Conservation (phyloP, 306 rosid species). For the Ceratonia siliqua region DNA sequence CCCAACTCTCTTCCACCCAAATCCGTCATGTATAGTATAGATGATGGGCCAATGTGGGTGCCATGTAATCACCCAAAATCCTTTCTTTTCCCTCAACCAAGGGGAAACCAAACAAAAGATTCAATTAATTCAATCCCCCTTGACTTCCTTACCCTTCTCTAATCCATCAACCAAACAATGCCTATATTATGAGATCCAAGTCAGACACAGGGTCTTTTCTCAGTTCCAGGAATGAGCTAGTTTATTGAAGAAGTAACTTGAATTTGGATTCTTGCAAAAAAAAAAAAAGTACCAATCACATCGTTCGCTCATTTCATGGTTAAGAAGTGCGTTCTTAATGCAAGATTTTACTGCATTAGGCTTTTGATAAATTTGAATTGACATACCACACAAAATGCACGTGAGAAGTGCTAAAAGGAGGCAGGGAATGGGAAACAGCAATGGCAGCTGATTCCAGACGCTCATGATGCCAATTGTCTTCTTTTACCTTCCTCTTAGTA, state of each 20-base stretch:
- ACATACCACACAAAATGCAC: conserved; percentile 76
- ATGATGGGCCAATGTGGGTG: background rate
- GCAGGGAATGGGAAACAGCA: conserved; percentile 57
- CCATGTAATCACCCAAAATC: background rate
- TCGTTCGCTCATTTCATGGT: conserved; percentile 20
- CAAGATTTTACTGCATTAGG: conserved; percentile 11
- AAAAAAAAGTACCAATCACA: background rate
- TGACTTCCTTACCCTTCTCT: conserved; percentile 2
- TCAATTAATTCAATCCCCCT: conserved; percentile 15
- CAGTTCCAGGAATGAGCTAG: background rate
- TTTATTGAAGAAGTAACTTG: conserved; percentile 13
- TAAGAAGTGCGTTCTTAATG: background rate
- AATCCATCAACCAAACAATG: conserved; percentile 10
- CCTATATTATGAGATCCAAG: background rate
- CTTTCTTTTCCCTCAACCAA: background rate
- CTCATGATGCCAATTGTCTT: conserved; percentile 69
- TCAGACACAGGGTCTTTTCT: background rate
- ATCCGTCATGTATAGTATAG: conserved; percentile 11
- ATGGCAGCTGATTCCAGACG: conserved; percentile 72
- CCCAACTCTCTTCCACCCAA: background rate
- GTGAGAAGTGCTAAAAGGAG: conserved; percentile 52
- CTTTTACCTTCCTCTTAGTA: conserved; percentile 45
- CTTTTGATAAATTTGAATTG: conserved; percentile 29
- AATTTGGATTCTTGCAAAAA: background rate
- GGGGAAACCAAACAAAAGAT: background rate